A percentile compares a stretch with the other conserved stretches of the same genome.
Conservation (phyloP, 2,329 filamentous ascomycete species). For the Madurella fahalii region DNA sequence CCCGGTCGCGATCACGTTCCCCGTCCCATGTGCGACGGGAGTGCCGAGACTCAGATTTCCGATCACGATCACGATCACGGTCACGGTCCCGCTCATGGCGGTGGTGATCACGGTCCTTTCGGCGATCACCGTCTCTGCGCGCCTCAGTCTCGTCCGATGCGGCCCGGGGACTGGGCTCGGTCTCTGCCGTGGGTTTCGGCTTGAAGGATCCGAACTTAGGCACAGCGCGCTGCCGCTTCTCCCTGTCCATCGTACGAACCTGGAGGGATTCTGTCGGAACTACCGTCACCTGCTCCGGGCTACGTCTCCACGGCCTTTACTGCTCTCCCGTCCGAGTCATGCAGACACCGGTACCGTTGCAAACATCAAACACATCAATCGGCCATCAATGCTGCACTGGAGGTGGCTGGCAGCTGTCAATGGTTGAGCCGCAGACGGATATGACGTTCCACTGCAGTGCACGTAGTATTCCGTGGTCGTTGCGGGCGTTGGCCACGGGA, state of each 20-base stretch:
- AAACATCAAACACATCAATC: background rate
- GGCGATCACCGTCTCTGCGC: background rate
- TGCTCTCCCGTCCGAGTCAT: background rate
- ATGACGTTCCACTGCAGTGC: background rate
- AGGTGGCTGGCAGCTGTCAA: background rate
- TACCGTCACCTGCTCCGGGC: background rate
- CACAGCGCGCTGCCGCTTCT: conserved; percentile 25
- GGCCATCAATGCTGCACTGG: background rate
- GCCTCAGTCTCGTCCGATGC: conserved; percentile 6
- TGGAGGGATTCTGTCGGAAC: background rate
- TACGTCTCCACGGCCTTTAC: background rate
- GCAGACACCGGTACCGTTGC: background rate
- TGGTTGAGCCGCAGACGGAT: background rate
- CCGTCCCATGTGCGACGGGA: background rate
- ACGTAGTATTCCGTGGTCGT: background rate
- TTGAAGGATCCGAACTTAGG: conserved; percentile 33
- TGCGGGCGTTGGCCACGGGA: background rate
- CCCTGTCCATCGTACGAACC: conserved; percentile 17
- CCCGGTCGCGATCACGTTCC: conserved; percentile 1
- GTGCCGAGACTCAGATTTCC: background rate
- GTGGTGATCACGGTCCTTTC: background rate
- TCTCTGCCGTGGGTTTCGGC: conserved; percentile 17
- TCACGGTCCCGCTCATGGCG: conserved; percentile 2
- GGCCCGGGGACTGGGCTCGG: background rate
- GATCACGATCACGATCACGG: background rate